Evolutionary conservation across 306 rosid species (phyloP), one percentile per base, ranked within the genome.

Genomic region (Begonia masoniana): DNA sequence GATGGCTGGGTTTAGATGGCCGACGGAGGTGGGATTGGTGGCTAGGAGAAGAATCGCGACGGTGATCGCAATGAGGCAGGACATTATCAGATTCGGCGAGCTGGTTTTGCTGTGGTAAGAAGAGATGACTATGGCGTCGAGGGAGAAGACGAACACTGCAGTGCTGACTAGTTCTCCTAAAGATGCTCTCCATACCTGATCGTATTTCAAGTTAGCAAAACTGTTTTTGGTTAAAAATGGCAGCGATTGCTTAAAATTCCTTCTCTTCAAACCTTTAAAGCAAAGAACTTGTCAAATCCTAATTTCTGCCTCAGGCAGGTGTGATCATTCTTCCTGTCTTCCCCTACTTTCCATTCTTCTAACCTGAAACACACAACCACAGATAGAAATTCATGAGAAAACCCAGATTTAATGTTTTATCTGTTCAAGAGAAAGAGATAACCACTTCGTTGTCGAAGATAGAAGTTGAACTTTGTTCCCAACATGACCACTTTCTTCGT

Each of bases 131-230:
- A 73, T 56, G 12, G 71, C 64, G 68, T 73, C 78, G 13, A 73
- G 12, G 0, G 78, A 57, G 45, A 73, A 73, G 4, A 73, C 78
- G 45, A 73, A 47, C 43, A 60, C 60, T 15, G 65, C 71, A 3
- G 71, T 52, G 23, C 74, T 74, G 24, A 73, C 48, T 0, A 73
- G 68, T 71, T 73, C 68, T 10, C 68, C 74, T 50, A 68, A 15
- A 3, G 74, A 68, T 47, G 74, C 78, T 48, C 65, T 43, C 78
- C 78, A 73, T n/a, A 63, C 68, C 78, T 73, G 31, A 6, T 9
- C 39, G 39, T 31, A 31, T 5, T 31, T 31, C 39, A 7, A 31
- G 39, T 31, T 31, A 31, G 39, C 39, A 31, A 31, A 31, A 31
- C 8, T 31, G 39, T 5, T 5, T 31, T 31, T 31, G 9, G 7